Evolutionary conservation across 1,284 basidiomycete species (phyloP).

Genomic region (Caloboletus firmus): DNA sequence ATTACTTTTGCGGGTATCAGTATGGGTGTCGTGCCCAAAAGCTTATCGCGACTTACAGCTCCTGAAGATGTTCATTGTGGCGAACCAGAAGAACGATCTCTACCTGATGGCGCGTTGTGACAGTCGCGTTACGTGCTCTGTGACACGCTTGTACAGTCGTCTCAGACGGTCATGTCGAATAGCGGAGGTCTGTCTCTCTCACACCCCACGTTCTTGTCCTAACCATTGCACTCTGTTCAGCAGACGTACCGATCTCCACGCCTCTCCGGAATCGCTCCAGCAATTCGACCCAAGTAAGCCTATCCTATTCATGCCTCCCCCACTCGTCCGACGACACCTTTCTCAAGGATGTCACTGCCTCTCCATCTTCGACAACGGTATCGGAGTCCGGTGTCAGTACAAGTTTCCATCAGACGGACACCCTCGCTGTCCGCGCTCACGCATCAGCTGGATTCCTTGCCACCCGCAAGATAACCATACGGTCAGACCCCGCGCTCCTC

Average conservation of each 20-base stretch:
- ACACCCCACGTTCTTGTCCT: background rate
- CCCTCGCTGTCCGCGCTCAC: conserved; percentile 24
- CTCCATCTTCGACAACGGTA: conserved; percentile 36
- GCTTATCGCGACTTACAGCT: conserved; percentile 60
- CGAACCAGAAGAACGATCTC: conserved; percentile 17
- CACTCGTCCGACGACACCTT: background rate
- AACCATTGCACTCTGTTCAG: conserved; percentile 1
- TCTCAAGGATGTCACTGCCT: conserved; percentile 20
- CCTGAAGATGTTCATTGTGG: conserved; percentile 75
- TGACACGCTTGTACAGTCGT: conserved; percentile 16
- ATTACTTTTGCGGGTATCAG: conserved; percentile 59
- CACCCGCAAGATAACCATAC: conserved; percentile 47
- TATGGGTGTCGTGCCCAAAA: conserved; percentile 7
- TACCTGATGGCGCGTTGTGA: conserved; percentile 23
- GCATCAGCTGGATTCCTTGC: conserved; percentile 32
- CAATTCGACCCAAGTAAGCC: conserved; percentile 17
- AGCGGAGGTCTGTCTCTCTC: conserved; percentile 14
- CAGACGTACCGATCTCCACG: conserved; percentile 5
- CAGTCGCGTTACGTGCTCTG: conserved; percentile 29
- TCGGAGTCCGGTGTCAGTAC: conserved; percentile 31
- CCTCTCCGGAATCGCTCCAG: conserved; percentile 15
- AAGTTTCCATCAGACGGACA: conserved; percentile 22
- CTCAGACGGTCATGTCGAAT: conserved; percentile 13
- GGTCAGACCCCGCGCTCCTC: conserved; percentile 60
- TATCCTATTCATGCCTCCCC: background rate